Conservation (phyloP, 305 asterid genomes). For the Vinca major region DNA sequence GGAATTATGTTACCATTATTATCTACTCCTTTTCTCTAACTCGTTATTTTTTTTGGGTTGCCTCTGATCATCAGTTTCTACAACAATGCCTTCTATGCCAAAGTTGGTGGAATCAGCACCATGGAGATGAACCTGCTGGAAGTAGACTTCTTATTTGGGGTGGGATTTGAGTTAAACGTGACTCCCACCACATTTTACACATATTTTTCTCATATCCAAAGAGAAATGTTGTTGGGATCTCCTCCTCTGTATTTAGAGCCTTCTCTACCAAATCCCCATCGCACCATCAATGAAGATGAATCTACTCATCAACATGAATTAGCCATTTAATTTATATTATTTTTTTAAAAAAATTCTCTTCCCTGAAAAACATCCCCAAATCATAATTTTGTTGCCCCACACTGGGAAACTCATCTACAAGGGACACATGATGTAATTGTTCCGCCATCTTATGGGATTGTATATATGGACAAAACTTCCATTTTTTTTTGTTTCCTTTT, state of each 20-base stretch:
- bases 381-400: background rate
- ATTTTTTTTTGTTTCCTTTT: too few relatives aligned
- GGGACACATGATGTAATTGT: too few relatives aligned
- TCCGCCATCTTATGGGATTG: too few relatives aligned
- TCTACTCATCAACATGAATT: constrained; percentile 31
- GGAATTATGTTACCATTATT: background rate
- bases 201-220: constrained; percentile 35
- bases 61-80: constrained; percentile 35
- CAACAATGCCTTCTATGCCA: constrained; percentile 72
- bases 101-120: constrained; percentile 63
- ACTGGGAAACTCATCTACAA: too few relatives aligned
- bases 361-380: background rate
- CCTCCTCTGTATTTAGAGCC: constrained; percentile 28
- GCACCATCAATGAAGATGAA: constrained; percentile 31
- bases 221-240: constrained; percentile 28
- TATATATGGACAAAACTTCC: too few relatives aligned
- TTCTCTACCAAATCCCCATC: constrained; percentile 17
- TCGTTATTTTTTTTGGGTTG: background rate
- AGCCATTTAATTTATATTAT: constrained; percentile 24
- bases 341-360: background rate
- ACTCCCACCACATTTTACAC: constrained; percentile 42
- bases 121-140: constrained; percentile 69
- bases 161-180: constrained; percentile 56
- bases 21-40: background rate
- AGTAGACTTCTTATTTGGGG: constrained; percentile 63